These are phyloP conservation scores for Candida patagonica DNA, from an alignment of 805 yeast species.

Conservation along the genomic window DNA sequence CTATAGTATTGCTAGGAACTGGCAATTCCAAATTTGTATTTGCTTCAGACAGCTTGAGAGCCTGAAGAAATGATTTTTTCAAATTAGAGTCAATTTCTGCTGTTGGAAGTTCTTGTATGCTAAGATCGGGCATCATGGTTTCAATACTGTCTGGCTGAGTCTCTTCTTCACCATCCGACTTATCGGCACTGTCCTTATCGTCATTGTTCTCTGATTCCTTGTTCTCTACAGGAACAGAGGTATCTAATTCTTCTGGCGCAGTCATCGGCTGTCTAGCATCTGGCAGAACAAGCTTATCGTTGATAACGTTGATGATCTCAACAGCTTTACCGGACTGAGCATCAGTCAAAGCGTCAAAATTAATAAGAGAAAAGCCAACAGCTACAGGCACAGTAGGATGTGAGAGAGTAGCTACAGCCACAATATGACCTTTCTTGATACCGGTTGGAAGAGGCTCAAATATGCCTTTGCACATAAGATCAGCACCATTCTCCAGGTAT, in stretches of 20 bases:
- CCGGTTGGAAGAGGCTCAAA: conserved; percentile 47
- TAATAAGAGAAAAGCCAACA: conserved; percentile 48
- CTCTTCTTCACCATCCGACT: conserved; percentile 10
- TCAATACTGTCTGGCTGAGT: conserved; percentile 9
- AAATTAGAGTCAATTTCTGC: conserved; percentile 62
- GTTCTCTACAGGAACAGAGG: conserved; percentile 13
- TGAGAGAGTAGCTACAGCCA: conserved; percentile 57
- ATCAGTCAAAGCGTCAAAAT: conserved; percentile 19
- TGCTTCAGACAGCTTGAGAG: conserved; percentile 39
- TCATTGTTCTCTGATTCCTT: conserved; percentile 19
- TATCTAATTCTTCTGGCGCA: conserved; percentile 34
- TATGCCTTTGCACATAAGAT: conserved; percentile 36
- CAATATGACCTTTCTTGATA: conserved; percentile 45
- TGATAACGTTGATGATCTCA: conserved; percentile 52
- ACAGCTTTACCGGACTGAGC: conserved; percentile 62
- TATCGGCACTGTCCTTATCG: conserved; percentile 1
- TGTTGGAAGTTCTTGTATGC: conserved; percentile 9
- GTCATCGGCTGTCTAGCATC: conserved; percentile 34
- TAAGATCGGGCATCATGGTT: conserved; percentile 1
- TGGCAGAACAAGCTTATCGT: conserved; percentile 52
- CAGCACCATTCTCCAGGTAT: conserved; percentile 68
- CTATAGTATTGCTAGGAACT: conserved; percentile 64
- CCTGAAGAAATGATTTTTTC: conserved; percentile 58
- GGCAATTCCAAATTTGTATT: conserved; percentile 50
- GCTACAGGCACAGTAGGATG: conserved; percentile 63